Evolutionary conservation across 805 yeast genomes (phyloP), one percentile per base, ranked within the genome.

Genomic region (Saturnispora zaruensis): DNA sequence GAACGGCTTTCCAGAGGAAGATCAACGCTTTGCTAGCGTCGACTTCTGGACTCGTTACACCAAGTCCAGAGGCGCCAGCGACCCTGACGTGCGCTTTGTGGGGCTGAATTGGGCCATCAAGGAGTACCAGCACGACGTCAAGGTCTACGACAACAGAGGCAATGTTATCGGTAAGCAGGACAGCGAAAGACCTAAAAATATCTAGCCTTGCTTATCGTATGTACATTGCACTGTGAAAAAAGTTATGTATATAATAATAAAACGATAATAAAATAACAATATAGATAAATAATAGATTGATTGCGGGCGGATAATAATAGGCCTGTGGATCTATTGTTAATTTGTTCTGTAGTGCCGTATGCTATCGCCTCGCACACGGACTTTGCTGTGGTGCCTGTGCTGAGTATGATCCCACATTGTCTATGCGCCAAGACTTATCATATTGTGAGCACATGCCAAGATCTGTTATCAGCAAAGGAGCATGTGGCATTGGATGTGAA

Each of bases 81-180:
- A 80, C 52, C 84, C 84, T 0, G 85, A 79, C 49, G 76, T 87
- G 21, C 67, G 79, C 57, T 84, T 87, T 56, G 74, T 84, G 25
- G 96, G 96, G 2, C 69, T 80, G 59, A 87, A 87, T 61, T 86
- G 95, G 93, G 95, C 95, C 1, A 76, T 85, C 36, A 78, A 77
- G 61, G 73, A 88, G 57, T 73, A 81, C 44, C 95, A 86, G 62
- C 71, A 71, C 44, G 53, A 60, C 34, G 64, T 66, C 37, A 60
- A 57, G 50, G 48, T 48, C 7, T 67, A 58, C 41, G 71, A 67
- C 44, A 60, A 61, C 25, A 58, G 50, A 24, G 71, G 71, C 20
- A 60, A 64, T 48, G 63, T 56, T n/a, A 46, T 65, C 5, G 52
- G 53, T n/a, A 54, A 53, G 14, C 43, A 48, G 5, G 36, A 45